These are phyloP conservation scores for Aureobasidium sp. DNA, from an alignment of 2,329 filamentous ascomycete species.

Conservation along the genomic window DNA sequence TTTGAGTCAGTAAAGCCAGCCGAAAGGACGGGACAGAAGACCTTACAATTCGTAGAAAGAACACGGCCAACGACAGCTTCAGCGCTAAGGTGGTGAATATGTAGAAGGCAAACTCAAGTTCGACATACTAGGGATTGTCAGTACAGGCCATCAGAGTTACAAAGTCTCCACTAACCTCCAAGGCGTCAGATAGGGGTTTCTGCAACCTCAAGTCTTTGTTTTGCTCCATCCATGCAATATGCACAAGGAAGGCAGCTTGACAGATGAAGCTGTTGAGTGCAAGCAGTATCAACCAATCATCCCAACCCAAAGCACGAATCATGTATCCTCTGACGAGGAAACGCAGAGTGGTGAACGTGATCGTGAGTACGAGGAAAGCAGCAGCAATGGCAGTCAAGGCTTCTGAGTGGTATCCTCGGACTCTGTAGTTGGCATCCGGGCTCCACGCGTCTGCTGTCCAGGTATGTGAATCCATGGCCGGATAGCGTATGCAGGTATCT, in stretches of 20 bases:
- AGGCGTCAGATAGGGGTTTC: background rate
- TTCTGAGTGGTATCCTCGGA: background rate
- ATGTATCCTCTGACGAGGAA: slow-evolving; percentile 32
- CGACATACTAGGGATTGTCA: slow-evolving; percentile 16
- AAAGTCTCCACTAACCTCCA: background rate
- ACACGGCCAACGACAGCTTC: slow-evolving; percentile 38
- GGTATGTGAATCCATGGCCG: background rate
- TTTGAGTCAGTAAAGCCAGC: background rate
- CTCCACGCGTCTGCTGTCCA: background rate
- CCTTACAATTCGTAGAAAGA: slow-evolving; percentile 36
- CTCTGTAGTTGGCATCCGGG: background rate
- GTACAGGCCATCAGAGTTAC: background rate
- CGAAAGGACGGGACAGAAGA: too few species aligned
- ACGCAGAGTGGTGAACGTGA: slow-evolving; percentile 30
- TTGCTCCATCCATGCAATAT: slow-evolving; percentile 9
- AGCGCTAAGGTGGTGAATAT: slow-evolving; percentile 31
- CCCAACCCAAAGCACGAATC: slow-evolving; percentile 34
- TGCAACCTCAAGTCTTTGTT: background rate
- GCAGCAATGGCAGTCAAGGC: background rate
- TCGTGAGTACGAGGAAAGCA: slow-evolving; percentile 28
- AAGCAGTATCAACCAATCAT: slow-evolving; percentile 34
- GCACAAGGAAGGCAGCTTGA: slow-evolving; percentile 20
- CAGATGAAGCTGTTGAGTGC: slow-evolving; percentile 28
- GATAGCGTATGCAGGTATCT: background rate
- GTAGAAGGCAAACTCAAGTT: slow-evolving; percentile 31